These are phyloP conservation scores for Chytriomyces confervae DNA, from an alignment of 192 early-diverging fungal species.

Conservation along the genomic window DNA sequence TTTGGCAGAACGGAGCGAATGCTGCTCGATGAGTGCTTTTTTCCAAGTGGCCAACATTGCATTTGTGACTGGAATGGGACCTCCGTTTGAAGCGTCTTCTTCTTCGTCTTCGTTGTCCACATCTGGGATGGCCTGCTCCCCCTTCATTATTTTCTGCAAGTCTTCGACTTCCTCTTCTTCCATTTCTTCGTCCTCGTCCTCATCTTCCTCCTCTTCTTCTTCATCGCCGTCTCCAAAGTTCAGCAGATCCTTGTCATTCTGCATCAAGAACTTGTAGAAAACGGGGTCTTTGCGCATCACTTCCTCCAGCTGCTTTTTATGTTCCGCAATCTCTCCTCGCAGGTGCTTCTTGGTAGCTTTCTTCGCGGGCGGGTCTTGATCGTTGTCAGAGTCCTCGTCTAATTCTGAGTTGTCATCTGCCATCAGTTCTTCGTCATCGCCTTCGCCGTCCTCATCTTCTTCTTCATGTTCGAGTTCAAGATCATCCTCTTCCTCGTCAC, in stretches of 20 bases:
- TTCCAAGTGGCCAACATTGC: constrained; percentile 81
- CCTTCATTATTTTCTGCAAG: constrained; percentile 37
- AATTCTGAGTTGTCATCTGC: constrained; percentile 60
- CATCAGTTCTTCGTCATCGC: constrained; percentile 53
- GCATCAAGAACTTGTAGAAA: constrained; percentile 89
- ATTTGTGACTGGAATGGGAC: constrained; percentile 65
- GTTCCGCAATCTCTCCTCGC: constrained; percentile 64
- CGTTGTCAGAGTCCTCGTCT: constrained; percentile 58
- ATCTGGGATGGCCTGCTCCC: constrained; percentile 33
- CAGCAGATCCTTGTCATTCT: constrained; percentile 85
- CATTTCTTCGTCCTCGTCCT: constrained; percentile 39
- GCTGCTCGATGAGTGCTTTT: constrained; percentile 40
- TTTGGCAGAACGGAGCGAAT: constrained; percentile 74
- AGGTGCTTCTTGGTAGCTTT: constrained; percentile 52
- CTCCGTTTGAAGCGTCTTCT: constrained; percentile 26
- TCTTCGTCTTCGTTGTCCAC: constrained; percentile 50
- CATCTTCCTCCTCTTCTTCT: constrained; percentile 41
- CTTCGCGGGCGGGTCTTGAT: constrained; percentile 40
- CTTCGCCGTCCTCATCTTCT: constrained; percentile 46
- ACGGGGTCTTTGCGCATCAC: constrained; percentile 87
- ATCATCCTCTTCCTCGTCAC: constrained; percentile 56
- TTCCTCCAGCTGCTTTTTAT: constrained; percentile 83
- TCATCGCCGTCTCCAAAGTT: constrained; percentile 63
- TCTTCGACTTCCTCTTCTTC: constrained; percentile 44
- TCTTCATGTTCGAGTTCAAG: constrained; percentile 37